A percentile compares a stretch with the other conserved stretches of the same genome.
These are phyloP conservation scores for Betula pendula DNA, from an alignment of 306 rosid genomes.

Conservation along the genomic window DNA sequence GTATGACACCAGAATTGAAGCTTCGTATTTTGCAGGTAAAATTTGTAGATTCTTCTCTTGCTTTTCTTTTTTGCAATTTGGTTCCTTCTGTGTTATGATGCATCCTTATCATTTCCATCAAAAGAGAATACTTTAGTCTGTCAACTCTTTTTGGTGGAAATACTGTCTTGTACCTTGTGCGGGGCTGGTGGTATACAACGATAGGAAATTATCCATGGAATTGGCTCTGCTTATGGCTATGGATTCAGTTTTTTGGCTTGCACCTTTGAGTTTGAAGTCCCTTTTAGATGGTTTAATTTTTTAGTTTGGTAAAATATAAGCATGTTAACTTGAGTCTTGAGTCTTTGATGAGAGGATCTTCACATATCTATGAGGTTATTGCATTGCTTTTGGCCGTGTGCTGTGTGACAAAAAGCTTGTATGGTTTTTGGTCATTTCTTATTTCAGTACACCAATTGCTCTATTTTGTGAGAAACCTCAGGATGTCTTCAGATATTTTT, in stretches of 20 bases:
- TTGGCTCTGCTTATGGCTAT: neutral
- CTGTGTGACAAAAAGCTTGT: neutral
- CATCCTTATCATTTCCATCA: conserved; percentile 12
- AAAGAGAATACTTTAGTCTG: neutral
- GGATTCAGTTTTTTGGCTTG: neutral
- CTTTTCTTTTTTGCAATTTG: conserved; percentile 7
- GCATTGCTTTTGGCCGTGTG: neutral
- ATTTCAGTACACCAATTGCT: neutral
- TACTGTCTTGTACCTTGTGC: neutral
- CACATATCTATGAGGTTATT: neutral
- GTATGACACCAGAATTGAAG: conserved; percentile 75
- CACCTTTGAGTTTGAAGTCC: neutral
- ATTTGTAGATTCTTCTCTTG: conserved; percentile 5
- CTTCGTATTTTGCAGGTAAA: conserved; percentile 70
- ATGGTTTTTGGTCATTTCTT: neutral
- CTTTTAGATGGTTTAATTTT: neutral
- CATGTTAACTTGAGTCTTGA: neutral
- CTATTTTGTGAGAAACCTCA: neutral
- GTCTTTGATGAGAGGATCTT: neutral
- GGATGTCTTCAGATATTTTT: neutral
- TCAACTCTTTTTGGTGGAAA: neutral
- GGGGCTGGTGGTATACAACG: neutral
- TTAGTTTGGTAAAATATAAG: neutral
- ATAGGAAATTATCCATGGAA: neutral
- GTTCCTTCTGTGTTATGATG: neutral